Percentiles rank a stretch among this genome's conserved stretches.
phyloP scores from a whole-genome alignment of 345 rosid genomes.

The Populus tremula region DNA sequence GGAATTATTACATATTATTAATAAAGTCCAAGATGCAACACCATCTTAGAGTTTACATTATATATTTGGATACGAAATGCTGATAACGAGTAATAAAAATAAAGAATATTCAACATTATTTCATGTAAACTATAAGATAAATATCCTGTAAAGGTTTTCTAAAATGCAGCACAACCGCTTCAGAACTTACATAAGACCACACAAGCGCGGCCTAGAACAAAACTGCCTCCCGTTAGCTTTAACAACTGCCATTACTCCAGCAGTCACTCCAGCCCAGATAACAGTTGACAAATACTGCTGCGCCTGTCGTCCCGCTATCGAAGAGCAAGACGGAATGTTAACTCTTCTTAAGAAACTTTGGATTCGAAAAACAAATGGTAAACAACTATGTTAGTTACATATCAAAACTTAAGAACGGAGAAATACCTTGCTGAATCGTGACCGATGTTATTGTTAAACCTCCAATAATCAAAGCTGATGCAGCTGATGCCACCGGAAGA shows the following conservation, averaged over 20 bases:
- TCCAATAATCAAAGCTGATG: slow-evolving; percentile 84
- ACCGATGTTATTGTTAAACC: slow-evolving; percentile 79
- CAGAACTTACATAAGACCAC: slow-evolving; percentile 55
- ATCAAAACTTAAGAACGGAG: not conserved
- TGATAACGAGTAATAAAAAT: too few relatives aligned
- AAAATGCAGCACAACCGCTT: not conserved
- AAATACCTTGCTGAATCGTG: slow-evolving; percentile 80
- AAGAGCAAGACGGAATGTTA: not conserved
- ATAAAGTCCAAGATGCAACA: too few relatives aligned
- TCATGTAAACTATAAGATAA: not conserved
- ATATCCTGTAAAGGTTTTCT: not conserved
- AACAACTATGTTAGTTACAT: not conserved
- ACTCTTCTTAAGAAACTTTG: not conserved
- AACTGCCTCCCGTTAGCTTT: slow-evolving; percentile 85
- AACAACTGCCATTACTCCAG: slow-evolving; percentile 78
- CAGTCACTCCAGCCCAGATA: slow-evolving; percentile 81
- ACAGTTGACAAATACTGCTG: slow-evolving; percentile 70
- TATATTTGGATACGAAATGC: not conserved
- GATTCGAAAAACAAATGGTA: not conserved
- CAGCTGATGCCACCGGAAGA: slow-evolving; percentile 94
- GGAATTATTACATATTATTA: too few relatives aligned
- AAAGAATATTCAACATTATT: slow-evolving; percentile 6
- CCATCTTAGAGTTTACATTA: too few relatives aligned
- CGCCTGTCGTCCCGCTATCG: slow-evolving; percentile 63
- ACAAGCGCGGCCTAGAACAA: slow-evolving; percentile 92